Evolutionary conservation across 257 asterid genomes (phyloP), one percentile per base, ranked within the genome.

Genomic region (Solanum chaucha): DNA sequence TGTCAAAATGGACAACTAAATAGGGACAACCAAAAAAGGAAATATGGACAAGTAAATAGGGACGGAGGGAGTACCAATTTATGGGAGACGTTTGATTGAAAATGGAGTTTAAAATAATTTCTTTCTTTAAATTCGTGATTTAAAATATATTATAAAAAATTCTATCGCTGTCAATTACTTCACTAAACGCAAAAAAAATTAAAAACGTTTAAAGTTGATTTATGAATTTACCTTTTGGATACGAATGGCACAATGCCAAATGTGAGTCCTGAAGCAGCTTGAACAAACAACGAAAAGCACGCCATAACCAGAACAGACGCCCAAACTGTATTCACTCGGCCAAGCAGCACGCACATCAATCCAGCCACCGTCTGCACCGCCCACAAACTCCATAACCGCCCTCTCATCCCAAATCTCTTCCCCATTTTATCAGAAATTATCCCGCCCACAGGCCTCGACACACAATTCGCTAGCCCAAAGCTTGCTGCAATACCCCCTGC

Each of bases 161-260:
- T 58, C 67, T 3, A 20, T 58, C 67, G 5, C 67, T 8, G 67
- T 58, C 26, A 58, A 20, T 55, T 55, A 58, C 61, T 51, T 51
- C 22, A 51, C 8, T 51, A 5, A 15, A 15, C 5, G 24, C 0
- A 55, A 58, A 55, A 6, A 0, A 0, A 5, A 2, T 41, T 14
- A 14, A 48, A 20, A 20, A 7, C 20, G 11, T 3, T 58, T 58
- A 58, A 58, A 58, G 65, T 58, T 7, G 24, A 20, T 22, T 38
- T 75, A 40, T 10, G 10, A 13, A 55, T 68, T 10, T 90, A 94
- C 96, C 97, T 91, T 48, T 89, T 88, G 20, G 97, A 94, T 65
- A 94, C 94, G n/a, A 93, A 94, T 44, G 96, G 97, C n/a, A 94
- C 97, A 8, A 94, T 91, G 1, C 97, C 97, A 61, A 92, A 93